Evolutionary conservation across 345 rosid genomes (phyloP).

Genomic region (Eucalyptus pumila): DNA sequence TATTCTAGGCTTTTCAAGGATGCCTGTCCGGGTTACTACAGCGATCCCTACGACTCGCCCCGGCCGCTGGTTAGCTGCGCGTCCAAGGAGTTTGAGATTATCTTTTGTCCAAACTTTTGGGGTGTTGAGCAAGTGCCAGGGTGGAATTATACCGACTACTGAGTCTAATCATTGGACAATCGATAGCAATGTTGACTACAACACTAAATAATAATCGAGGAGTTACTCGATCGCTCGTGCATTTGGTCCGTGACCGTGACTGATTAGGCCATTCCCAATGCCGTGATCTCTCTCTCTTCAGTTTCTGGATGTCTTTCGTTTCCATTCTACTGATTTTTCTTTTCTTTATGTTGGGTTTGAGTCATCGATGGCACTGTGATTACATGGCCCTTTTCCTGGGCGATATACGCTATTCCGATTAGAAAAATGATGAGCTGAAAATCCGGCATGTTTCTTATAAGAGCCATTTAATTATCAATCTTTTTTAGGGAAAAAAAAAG

Average conservation of each 20-base stretch:
- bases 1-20: constrained; percentile 74
- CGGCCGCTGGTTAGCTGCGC: constrained; percentile 34
- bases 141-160: background rate
- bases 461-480: background rate
- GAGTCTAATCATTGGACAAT: background rate
- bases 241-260: constrained; percentile 2
- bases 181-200: background rate
- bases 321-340: background rate
- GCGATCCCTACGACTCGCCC: constrained; percentile 50
- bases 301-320: background rate
- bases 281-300: constrained; percentile 13
- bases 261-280: background rate
- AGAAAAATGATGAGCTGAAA: background rate
- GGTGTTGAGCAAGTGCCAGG: background rate
- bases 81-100: constrained; percentile 30
- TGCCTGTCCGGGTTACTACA: constrained; percentile 64
- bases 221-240: background rate
- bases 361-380: constrained; percentile 10
- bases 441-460: background rate
- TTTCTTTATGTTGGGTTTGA: background rate
- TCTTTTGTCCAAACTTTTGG: constrained; percentile 47
- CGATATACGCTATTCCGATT: constrained; percentile 26
- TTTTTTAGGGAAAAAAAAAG: background rate
- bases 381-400: background rate
- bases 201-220: background rate